Percentiles rank a stretch among this genome's conserved stretches.
Conservation (phyloP, 2,329 filamentous ascomycete species). For the Pestalotiopsis sp. region DNA sequence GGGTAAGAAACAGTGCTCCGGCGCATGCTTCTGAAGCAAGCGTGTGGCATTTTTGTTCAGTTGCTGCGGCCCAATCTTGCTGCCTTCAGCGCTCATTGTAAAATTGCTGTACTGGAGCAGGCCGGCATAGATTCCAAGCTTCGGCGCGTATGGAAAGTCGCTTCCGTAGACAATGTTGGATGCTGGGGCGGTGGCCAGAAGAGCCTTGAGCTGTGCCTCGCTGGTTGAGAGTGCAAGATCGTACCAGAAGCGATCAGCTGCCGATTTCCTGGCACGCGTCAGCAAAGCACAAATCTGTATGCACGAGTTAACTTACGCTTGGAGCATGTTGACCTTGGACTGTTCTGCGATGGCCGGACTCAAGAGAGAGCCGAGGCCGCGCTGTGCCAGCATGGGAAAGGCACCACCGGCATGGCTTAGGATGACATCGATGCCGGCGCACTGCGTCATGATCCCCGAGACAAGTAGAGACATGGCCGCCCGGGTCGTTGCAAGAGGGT, state of each 20-base stretch:
- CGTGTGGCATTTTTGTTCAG: not conserved
- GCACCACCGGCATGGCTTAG: conserved; percentile 48
- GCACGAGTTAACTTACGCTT: not conserved
- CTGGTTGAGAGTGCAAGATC: conserved; percentile 35
- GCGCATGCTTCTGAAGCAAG: not conserved
- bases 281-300: conserved; percentile 2
- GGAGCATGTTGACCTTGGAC: not conserved
- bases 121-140: not conserved
- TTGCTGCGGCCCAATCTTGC: not conserved
- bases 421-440: conserved; percentile 43
- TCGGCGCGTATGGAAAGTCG: conserved; percentile 37
- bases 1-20: not conserved
- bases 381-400: conserved; percentile 39
- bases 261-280: conserved; percentile 10
- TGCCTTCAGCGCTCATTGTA: not conserved
- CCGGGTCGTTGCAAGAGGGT: conserved; percentile 45
- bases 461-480: conserved; percentile 43
- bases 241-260: conserved; percentile 35
- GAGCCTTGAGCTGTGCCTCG: conserved; percentile 27
- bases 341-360: not conserved
- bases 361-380: conserved; percentile 21
- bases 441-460: conserved; percentile 29
- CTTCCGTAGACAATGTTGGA: conserved; percentile 36
- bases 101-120: not conserved
- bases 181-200: conserved; percentile 30